Evolutionary conservation across 106 monocot genomes (phyloP), one percentile per base, ranked within the genome.

Genomic region (Chionographis japonica): DNA sequence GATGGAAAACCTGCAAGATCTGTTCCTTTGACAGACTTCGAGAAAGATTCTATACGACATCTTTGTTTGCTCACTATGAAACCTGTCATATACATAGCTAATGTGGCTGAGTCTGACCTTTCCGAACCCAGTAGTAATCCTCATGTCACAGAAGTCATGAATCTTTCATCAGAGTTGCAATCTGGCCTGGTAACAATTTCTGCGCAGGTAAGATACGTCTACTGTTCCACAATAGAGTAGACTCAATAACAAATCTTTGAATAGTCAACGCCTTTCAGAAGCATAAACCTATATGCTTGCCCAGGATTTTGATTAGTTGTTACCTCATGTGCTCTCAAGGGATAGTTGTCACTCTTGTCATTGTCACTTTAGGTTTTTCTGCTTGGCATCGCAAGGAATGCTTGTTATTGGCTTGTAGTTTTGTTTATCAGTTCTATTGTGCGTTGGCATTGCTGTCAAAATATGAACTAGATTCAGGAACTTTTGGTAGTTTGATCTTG

Each of bases 51-150:
- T 63, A 82, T 99, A 69, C 77, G 60, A 2, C 98, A 99, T 37
- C 85, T 99, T 16, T 93, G 90, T 71, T 79, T 99, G 63, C 89
- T 99, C 27, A 99, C 98, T 4, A 90, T 99, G 98, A 99, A 99
- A 66, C 98, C 98, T 65, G 73, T 90, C 12, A 93, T 93, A 74
- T 99, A 90, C 78, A 88, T 99, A 27, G 98, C 98, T 51, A 99
- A 99, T 75, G 98, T 99, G 43, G 85, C 98, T 46, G 98, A 99
- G 68, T 84, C 93, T 19, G 98, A 90, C 63, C 81, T 99, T 42
- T 82, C 85, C 8, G 85, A 87, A 51, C 85, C 93, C 58, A 71
- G 37, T 49, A 72, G 63, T 61, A 93, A 93, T 79, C 78, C 88
- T 74, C 74, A 90, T 79, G 90, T 99, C 66, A 79, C 70, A 52